Evolutionary conservation across 805 yeast genomes (phyloP), one percentile per base, ranked within the genome.

Genomic region (Huiozyma naganishii): DNA sequence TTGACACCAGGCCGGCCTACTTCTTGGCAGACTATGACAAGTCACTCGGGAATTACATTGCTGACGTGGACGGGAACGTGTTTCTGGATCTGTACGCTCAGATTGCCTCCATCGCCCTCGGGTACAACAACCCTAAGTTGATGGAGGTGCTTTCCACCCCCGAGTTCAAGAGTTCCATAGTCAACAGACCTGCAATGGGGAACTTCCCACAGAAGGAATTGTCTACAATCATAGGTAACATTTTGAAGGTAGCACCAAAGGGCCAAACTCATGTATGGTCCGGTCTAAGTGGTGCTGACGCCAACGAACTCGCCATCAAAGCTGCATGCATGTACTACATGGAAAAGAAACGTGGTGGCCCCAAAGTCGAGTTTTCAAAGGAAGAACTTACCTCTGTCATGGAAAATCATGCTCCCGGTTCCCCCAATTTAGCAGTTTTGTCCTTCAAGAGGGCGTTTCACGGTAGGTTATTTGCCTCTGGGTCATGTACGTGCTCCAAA

Each of bases 361-460:
- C 67, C 58, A 59, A 64, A 43, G 65, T 69, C n/a, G 70, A 69
- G 27, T 85, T 83, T 66, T 62, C 89, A 6, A 58, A 62, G 8
- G 86, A 80, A 58, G 97, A 89, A 66, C 73, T 76, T 61, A 63
- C 53, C 13, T 67, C 89, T 3, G 81, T 80, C 46, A 89, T 89
- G 97, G 68, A 73, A 51, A 87, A 87, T 65, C 68, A 72, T 53
- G 74, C 85, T 28, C 97, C 97, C 42, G 96, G 96, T 45, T 75
- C 95, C 40, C 95, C 96, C 32, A 83, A 83, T 33, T 66, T 84
- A 53, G 87, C 95, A 41, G 83, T 89, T 48, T 60, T 90, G 52
- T 87, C 96, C 5, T 89, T 89, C 68, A 79, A 80, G 65, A 74
- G 78, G 52, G 92, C 92, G 29, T 90, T 89, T 83, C 97, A 89